phyloP scores from a whole-genome alignment of 495 filamentous ascomycete species.

The Neurospora sp. region DNA sequence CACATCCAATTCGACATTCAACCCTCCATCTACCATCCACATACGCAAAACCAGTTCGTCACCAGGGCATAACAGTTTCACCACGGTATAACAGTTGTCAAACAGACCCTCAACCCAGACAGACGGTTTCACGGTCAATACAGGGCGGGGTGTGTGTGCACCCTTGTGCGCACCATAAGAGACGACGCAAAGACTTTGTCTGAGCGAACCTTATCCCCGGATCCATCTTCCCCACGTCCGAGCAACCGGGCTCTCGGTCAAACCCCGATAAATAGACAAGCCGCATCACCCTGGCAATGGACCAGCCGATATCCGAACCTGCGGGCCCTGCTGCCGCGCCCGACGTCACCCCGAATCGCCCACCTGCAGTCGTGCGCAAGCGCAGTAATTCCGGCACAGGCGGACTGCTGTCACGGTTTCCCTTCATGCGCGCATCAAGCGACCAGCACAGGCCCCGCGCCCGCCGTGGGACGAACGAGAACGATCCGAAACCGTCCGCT shows the following conservation, averaged over 20 bases:
- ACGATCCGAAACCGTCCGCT: constrained; percentile 7
- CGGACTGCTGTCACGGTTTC: constrained; percentile 50
- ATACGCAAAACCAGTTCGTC: neutral
- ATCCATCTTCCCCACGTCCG: neutral
- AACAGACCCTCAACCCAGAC: neutral
- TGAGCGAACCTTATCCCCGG: neutral
- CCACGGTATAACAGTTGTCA: neutral
- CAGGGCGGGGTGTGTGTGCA: neutral
- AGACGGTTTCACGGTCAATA: neutral
- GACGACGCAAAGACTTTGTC: neutral
- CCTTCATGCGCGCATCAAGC: constrained; percentile 47
- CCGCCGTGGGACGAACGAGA: constrained; percentile 29
- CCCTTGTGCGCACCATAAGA: neutral
- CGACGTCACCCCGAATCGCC: constrained; percentile 12
- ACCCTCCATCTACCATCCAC: neutral
- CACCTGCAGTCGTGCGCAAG: constrained; percentile 14
- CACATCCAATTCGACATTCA: neutral
- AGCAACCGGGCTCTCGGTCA: neutral
- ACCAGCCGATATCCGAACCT: constrained; percentile 6
- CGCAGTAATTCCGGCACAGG: constrained; percentile 30
- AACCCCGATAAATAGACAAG: neutral
- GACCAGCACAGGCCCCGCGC: constrained; percentile 31
- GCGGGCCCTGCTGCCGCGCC: constrained; percentile 2
- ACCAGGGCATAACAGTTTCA: neutral
- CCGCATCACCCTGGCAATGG: constrained; percentile 6